Conservation (phyloP, 768 basidiomycete genomes). For the Pleurotus tuoliensis region DNA sequence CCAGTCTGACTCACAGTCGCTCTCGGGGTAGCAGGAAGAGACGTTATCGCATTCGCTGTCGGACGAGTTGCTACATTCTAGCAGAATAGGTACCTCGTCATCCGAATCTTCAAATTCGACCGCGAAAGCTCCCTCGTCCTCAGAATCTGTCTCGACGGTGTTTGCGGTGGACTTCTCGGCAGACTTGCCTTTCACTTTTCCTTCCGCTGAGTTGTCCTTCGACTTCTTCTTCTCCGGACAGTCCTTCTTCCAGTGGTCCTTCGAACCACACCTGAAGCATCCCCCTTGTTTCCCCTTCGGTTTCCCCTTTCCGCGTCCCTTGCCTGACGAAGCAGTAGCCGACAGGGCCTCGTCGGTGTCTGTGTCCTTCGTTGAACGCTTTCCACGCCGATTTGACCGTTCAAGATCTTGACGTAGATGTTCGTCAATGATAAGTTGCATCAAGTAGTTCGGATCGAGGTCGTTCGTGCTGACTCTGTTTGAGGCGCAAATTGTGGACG, state of each 20-base stretch:
- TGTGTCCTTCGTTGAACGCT: slow-evolving; percentile 13
- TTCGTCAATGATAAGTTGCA: slow-evolving; percentile 24
- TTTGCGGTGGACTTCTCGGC: slow-evolving; percentile 7
- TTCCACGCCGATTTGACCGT: slow-evolving; percentile 1
- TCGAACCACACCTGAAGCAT: slow-evolving; percentile 26
- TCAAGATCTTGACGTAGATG: slow-evolving; percentile 13
- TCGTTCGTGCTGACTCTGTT: background rate
- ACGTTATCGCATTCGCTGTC: background rate
- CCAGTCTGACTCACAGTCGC: background rate
- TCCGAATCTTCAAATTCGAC: background rate
- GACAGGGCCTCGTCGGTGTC: slow-evolving; percentile 16
- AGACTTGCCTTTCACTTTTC: slow-evolving; percentile 8
- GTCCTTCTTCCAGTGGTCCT: slow-evolving; percentile 20
- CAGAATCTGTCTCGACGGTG: slow-evolving; percentile 11
- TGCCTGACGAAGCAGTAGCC: slow-evolving; percentile 2
- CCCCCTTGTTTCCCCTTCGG: background rate
- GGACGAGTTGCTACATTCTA: background rate
- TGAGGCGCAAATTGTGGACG: background rate
- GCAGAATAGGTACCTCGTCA: background rate
- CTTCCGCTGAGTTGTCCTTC: background rate
- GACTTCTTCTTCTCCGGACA: slow-evolving; percentile 17
- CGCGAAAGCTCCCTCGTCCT: background rate
- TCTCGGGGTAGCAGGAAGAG: background rate
- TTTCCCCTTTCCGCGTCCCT: slow-evolving; percentile 8
- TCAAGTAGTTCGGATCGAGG: background rate